Evolutionary conservation across 2,329 filamentous ascomycete genomes (phyloP).

Genomic region (Stagonosporopsis chrysanthemi): DNA sequence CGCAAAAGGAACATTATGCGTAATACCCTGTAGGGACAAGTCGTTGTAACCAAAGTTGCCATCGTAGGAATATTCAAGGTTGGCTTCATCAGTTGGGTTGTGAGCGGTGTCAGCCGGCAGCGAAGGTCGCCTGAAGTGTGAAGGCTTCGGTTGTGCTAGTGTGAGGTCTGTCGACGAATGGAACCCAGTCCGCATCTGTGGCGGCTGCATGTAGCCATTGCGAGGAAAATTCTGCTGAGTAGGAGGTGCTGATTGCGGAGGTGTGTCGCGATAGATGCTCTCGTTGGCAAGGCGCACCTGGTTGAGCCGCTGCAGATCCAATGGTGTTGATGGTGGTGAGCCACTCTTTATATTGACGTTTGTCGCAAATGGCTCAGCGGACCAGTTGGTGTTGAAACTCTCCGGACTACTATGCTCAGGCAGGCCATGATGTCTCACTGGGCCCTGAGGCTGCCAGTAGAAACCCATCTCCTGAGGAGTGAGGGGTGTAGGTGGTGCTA

Average conservation of each 20-base stretch:
- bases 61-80: slow-evolving; percentile 34
- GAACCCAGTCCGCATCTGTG: slow-evolving; percentile 43
- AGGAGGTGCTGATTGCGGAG: slow-evolving; percentile 59
- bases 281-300: slow-evolving; percentile 43
- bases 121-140: slow-evolving; percentile 47
- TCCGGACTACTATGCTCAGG: slow-evolving; percentile 52
- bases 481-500: slow-evolving; percentile 58
- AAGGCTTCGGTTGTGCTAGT: slow-evolving; percentile 46
- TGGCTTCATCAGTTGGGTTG: slow-evolving; percentile 30
- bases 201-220: slow-evolving; percentile 46
- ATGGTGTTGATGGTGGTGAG: slow-evolving; percentile 57
- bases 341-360: slow-evolving; percentile 42
- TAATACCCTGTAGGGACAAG: slow-evolving; percentile 40
- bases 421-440: slow-evolving; percentile 40
- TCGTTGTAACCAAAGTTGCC: slow-evolving; percentile 40
- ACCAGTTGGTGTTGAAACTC: slow-evolving; percentile 46
- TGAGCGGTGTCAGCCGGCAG: slow-evolving; percentile 42
- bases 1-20: slow-evolving; percentile 45
- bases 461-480: slow-evolving; percentile 53
- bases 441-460: slow-evolving; percentile 51
- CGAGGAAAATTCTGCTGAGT: slow-evolving; percentile 57
- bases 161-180: slow-evolving; percentile 47
- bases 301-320: slow-evolving; percentile 42
- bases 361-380: slow-evolving; percentile 46
- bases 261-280: slow-evolving; percentile 54